Conservation (phyloP, 2,329 filamentous ascomycete genomes). For the Ascomycota sp. region DNA sequence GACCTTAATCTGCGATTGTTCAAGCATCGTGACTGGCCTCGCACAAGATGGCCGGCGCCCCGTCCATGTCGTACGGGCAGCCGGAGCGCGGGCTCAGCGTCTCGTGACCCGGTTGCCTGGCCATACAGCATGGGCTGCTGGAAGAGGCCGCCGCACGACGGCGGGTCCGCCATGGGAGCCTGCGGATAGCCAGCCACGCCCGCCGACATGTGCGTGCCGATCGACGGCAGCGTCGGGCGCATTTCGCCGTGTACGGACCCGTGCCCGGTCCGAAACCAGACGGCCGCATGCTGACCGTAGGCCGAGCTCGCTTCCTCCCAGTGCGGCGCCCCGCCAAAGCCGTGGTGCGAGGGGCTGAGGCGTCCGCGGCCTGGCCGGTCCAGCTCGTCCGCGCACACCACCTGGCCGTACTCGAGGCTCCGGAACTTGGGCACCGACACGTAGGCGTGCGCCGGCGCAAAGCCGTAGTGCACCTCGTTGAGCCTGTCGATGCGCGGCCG, state of each 20-base stretch:
- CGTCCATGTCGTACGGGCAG: not conserved
- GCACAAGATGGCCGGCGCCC: not conserved
- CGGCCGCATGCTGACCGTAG: not conserved
- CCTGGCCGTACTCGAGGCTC: not conserved
- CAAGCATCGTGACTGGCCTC: not conserved
- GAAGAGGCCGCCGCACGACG: not conserved
- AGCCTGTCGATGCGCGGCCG: constrained; percentile 5
- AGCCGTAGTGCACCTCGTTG: constrained; percentile 1
- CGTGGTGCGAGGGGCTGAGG: too few relatives aligned
- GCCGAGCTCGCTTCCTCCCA: not conserved
- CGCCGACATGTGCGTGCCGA: constrained; percentile 6
- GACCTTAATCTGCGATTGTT: too few relatives aligned
- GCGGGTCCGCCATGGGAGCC: too few relatives aligned
- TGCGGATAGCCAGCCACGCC: too few relatives aligned
- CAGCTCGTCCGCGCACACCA: too few relatives aligned
- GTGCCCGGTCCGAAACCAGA: not conserved
- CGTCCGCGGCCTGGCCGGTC: too few relatives aligned
- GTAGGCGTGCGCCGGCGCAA: not conserved
- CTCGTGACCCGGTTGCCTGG: not conserved
- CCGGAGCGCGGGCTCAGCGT: constrained; percentile 1
- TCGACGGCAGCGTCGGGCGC: constrained; percentile 7
- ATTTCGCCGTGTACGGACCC: constrained; percentile 1
- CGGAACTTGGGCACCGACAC: not conserved
- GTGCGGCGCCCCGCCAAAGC: too few relatives aligned
- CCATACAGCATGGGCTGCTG: constrained; percentile 1